phyloP scores from a whole-genome alignment of 73 alveolate genomes.

The Uronychia binucleata region DNA sequence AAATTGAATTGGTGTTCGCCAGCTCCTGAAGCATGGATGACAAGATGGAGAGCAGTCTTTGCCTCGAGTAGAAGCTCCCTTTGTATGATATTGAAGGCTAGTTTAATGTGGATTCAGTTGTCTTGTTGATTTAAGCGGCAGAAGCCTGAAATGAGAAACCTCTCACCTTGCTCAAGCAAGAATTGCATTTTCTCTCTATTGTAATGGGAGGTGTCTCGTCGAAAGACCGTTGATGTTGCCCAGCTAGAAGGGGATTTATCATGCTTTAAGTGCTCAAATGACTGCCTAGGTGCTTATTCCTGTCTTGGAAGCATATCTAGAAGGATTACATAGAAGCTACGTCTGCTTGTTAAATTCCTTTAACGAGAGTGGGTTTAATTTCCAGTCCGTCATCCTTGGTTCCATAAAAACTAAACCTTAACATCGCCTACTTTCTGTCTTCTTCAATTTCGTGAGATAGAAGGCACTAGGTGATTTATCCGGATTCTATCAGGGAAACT shows the following conservation, averaged over 20 bases:
- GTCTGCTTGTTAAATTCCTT: background rate
- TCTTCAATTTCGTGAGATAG: background rate
- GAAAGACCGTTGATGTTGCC: background rate
- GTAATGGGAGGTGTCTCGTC: background rate
- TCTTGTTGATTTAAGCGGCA: background rate
- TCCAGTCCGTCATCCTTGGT: background rate
- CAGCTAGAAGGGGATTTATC: background rate
- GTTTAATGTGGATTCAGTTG: background rate
- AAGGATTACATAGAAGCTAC: background rate
- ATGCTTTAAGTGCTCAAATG: background rate
- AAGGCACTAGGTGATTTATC: background rate
- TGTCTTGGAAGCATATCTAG: background rate
- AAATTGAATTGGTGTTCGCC: background rate
- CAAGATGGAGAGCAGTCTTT: background rate
- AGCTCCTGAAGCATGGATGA: background rate
- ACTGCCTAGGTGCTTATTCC: background rate
- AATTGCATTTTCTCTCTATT: background rate
- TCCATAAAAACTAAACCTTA: background rate
- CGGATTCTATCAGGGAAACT: background rate
- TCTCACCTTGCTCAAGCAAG: background rate
- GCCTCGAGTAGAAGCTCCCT: background rate
- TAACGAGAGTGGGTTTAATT: background rate
- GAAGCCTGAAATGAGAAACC: no score
- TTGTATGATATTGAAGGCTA: background rate
- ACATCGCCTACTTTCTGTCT: background rate